Conservation (phyloP, 164 flowering plant species). For the Santalum album region DNA sequence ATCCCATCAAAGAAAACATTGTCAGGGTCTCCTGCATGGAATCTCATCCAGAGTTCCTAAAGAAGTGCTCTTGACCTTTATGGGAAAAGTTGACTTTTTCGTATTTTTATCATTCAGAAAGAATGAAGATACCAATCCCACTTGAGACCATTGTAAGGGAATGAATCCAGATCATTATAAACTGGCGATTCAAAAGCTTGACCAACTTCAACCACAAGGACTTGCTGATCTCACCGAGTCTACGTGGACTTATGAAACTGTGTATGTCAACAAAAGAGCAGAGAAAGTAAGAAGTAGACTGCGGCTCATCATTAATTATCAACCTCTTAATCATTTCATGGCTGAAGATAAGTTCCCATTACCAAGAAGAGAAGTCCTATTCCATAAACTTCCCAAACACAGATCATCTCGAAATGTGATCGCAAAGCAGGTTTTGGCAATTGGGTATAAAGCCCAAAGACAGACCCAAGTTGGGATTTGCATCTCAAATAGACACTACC, state of each 20-base stretch:
- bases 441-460: no score
- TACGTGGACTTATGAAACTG: neutral
- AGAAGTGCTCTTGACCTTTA: no score
- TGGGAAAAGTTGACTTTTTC: no score
- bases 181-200: neutral
- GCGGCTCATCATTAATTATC: neutral
- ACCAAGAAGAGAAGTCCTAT: neutral
- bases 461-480: no score
- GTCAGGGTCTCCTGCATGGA: no score
- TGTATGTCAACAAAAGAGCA: neutral
- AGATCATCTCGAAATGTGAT: neutral
- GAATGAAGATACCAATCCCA: no score
- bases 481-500: no score
- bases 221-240: neutral
- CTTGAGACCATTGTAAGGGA: no score
- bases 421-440: neutral
- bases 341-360: neutral
- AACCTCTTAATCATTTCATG: neutral
- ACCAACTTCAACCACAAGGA: neutral
- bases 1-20: no score
- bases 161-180: neutral
- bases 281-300: neutral
- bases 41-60: no score
- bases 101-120: no score
- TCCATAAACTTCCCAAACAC: neutral